Evolutionary conservation across 257 asterid species (phyloP), one percentile per base, ranked within the genome.

Genomic region (Solanum sejunctum): DNA sequence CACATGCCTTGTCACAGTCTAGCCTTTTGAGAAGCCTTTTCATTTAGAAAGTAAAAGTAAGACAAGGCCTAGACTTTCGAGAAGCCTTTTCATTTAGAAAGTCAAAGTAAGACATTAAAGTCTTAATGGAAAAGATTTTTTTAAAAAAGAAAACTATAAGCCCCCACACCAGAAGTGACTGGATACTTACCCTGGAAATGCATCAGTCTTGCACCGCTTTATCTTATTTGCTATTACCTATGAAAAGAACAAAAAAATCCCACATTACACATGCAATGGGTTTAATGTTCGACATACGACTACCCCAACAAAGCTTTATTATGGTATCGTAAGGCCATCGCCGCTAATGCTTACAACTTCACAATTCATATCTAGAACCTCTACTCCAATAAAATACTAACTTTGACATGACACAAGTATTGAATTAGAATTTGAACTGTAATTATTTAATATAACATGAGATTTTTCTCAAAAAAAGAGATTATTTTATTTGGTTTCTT

Each of bases 131-230:
- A 43, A 52, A 78, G 60, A 78, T 20, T 36, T 36, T 36, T 36
- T 36, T 4, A 36, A 28, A 16, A 78, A 16, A 78, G 52, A 28
- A 78, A 10, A 52, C 26, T 16, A 36, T 64, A 78, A 78, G 66
- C 83, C 28, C 17, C 66, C 2, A 32, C 66, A 78, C 49, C 64
- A 52, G 28, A 54, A 78, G 28, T 16, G 49, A 78, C 28, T 66
- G 77, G 81, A 61, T 80, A 88, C 92, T 86, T 83, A 95, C 99
- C 98, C 94, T 6, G 94, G 83, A 88, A 95, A 92, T 47, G 98
- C 90, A 80, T 97, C 99, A 45, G 98, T 97, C 95, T 97, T 97
- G 97, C 98, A 97, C 83, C 97, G 98, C 83, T 95, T 95, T 85
- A 94, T 93, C 87, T 97, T 95, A 90, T 92, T 97, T 85, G 92